Evolutionary conservation across 352 stramenopile species (phyloP).

Genomic region (Elongisporangium undulatum): DNA sequence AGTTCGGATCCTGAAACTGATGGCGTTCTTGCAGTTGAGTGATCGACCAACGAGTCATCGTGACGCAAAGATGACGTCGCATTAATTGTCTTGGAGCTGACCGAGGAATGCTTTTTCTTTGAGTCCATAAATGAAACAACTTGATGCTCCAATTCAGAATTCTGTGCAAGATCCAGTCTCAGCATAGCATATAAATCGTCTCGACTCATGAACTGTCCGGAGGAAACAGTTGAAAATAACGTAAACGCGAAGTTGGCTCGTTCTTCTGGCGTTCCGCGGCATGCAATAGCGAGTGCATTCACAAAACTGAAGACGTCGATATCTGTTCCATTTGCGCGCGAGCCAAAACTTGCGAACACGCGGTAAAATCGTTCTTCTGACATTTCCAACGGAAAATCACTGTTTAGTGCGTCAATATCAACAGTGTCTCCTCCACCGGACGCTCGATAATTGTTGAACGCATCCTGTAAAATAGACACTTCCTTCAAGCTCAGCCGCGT

Average conservation of each 20-base stretch:
- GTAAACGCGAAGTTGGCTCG: conserved; percentile 81
- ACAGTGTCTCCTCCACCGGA: conserved; percentile 63
- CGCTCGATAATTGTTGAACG: conserved; percentile 79
- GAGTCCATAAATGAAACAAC: conserved; percentile 57
- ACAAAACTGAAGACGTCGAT: conserved; percentile 89
- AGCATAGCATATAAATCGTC: conserved; percentile 85
- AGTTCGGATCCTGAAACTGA: conserved; percentile 78
- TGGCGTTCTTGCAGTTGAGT: conserved; percentile 52
- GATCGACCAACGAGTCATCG: conserved; percentile 30
- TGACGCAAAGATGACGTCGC: conserved; percentile 31
- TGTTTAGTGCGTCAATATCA: conserved; percentile 72
- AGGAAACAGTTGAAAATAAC: conserved; percentile 57
- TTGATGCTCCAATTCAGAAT: conserved; percentile 57
- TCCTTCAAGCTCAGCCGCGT: conserved; percentile 79
- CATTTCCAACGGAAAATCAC: conserved; percentile 84
- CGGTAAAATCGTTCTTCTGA: conserved; percentile 71
- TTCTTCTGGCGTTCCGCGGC: conserved; percentile 60
- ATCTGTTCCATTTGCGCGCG: conserved; percentile 67
- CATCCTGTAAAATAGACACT: conserved; percentile 74
- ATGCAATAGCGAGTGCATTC: conserved; percentile 71
- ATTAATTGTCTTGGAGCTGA: conserved; percentile 23
- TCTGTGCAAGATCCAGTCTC: conserved; percentile 75
- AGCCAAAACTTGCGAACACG: conserved; percentile 78
- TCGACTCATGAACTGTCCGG: conserved; percentile 55
- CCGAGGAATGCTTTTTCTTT: conserved; percentile 39